These are phyloP conservation scores for Ophiocordyceps sinensis DNA, from an alignment of 2,329 filamentous ascomycete genomes.

Conservation along the genomic window DNA sequence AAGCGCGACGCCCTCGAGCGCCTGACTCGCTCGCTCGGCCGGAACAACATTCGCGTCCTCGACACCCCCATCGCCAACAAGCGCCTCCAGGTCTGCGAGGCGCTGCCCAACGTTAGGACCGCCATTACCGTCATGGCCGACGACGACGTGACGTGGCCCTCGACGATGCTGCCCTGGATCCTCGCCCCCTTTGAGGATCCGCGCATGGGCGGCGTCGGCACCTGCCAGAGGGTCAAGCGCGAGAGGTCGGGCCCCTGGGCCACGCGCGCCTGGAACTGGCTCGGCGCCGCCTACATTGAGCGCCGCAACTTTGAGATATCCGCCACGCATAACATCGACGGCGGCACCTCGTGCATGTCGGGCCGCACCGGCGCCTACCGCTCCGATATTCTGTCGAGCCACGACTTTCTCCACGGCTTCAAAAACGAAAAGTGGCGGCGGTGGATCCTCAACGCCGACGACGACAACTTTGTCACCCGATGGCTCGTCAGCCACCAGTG, in stretches of 20 bases:
- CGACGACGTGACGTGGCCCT: constrained; percentile 89
- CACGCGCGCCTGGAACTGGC: constrained; percentile 67
- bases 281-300: constrained; percentile 84
- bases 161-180: constrained; percentile 77
- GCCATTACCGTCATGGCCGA: constrained; percentile 84
- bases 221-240: constrained; percentile 73
- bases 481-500: constrained; percentile 88
- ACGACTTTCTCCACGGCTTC: constrained; percentile 76
- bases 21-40: constrained; percentile 46
- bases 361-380: constrained; percentile 88
- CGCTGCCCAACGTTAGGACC: constrained; percentile 72
- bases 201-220: constrained; percentile 77
- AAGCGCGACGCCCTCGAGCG: constrained; percentile 55
- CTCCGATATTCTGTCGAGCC: constrained; percentile 72
- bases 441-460: constrained; percentile 86
- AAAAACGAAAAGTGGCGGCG: constrained; percentile 81
- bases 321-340: constrained; percentile 86
- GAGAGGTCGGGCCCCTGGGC: constrained; percentile 43
- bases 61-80: constrained; percentile 84
- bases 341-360: constrained; percentile 92
- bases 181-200: constrained; percentile 81
- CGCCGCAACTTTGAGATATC: constrained; percentile 94
- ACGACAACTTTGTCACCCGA: constrained; percentile 95
- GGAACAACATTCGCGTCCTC: constrained; percentile 56
- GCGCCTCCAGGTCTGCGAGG: constrained; percentile 81